These are phyloP conservation scores for Paramecium primaurelia DNA, from an alignment of 73 alveolate genomes.

Conservation along the genomic window DNA sequence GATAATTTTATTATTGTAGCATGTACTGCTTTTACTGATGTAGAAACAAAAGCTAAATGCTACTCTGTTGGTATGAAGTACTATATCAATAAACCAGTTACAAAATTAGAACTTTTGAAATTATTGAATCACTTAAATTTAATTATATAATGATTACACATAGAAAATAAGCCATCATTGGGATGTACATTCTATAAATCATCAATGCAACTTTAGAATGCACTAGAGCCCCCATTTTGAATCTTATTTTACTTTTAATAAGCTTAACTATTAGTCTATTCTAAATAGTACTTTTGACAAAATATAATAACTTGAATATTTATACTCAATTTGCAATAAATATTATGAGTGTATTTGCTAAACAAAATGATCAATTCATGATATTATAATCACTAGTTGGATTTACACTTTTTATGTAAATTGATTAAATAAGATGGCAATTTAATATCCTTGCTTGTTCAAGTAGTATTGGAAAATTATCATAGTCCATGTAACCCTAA, in stretches of 20 bases:
- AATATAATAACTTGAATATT: not conserved
- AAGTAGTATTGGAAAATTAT: slow-evolving; percentile 27
- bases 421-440: not conserved
- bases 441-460: not conserved
- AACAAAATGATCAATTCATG: not conserved
- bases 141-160: not conserved
- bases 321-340: not conserved
- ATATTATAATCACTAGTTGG: not conserved
- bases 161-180: not conserved
- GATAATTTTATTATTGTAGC: not conserved
- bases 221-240: not conserved
- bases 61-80: not conserved
- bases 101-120: not conserved
- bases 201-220: not conserved
- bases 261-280: not conserved
- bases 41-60: not conserved
- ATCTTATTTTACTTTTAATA: not conserved
- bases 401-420: not conserved
- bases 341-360: not conserved
- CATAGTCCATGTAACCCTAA: slow-evolving; percentile 16
- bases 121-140: not conserved
- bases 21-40: slow-evolving; percentile 43
- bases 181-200: not conserved
- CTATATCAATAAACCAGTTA: slow-evolving; percentile 31
- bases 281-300: not conserved